Evolutionary conservation across 2,329 filamentous ascomycete genomes (phyloP), one percentile per base, ranked within the genome.

Genomic region (Nigrospora oryzae): DNA sequence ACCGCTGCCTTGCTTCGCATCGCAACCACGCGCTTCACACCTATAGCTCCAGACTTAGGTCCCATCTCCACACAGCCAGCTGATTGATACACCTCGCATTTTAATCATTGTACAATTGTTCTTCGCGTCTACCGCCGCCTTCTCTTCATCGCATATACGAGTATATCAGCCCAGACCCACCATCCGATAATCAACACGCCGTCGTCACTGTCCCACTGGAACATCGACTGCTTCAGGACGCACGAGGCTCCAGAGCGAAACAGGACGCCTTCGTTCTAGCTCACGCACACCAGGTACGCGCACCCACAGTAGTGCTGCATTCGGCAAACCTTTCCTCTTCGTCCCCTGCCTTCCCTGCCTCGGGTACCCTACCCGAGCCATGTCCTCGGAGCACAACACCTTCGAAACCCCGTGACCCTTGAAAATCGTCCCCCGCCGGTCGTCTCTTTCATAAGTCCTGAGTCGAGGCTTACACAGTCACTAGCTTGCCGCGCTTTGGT

Each of bases 71-170:
- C 43, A 23, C 46, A 41, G 28, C 38, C 32, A 40, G 12, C 40
- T 34, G 42, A 41, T 16, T 38, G 34, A 46, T 43, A 43, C 38
- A 36, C 15, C 31, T 16, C 30, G 47, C 46, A 43, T 59, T 60
- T 64, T 66, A 62, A 66, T 67, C 58, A 46, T 43, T 56, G 53
- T 56, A 59, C 56, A 63, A 55, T 56, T 62, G 50, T 53, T 54
- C 42, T 35, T 38, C 23, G 43, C 46, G 36, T 39, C 46, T 46
- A 55, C 57, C 56, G 41, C 46, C 51, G 31, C 44, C 46, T 53
- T 55, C 52, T 44, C 50, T 54, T 58, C 54, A 53, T 49, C 31
- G n/a, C 36, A 38, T 38, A 12, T 53, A 54, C 51, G 52, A 55
- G 52, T 55, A 54, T 55, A 47, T 47, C 46, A 36, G 49, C 52